phyloP scores from a whole-genome alignment of 495 filamentous ascomycete genomes.

The Tuber microsphaerosporum region DNA sequence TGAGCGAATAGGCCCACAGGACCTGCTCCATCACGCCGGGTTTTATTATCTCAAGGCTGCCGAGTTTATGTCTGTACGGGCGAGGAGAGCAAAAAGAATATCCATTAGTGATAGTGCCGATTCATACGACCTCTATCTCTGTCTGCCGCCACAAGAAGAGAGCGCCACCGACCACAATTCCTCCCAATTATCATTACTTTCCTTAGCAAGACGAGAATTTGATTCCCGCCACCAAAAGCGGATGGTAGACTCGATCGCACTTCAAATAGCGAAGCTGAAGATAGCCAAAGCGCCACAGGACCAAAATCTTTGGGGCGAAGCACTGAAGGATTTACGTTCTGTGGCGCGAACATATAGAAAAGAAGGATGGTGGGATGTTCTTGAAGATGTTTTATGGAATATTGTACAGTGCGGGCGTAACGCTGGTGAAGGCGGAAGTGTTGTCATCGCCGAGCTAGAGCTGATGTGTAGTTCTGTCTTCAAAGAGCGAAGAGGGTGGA shows the following conservation, averaged over 20 bases:
- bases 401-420: constrained; percentile 65
- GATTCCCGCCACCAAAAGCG: constrained; percentile 22
- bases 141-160: constrained; percentile 67
- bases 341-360: constrained; percentile 53
- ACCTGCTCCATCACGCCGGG: constrained; percentile 75
- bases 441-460: constrained; percentile 79
- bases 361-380: constrained; percentile 74
- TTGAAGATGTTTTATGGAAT: constrained; percentile 65
- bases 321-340: constrained; percentile 58
- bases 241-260: constrained; percentile 31
- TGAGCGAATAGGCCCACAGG: constrained; percentile 67
- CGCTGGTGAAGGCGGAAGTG: constrained; percentile 55
- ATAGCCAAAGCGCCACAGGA: constrained; percentile 21
- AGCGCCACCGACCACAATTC: constrained; percentile 11
- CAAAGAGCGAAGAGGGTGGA: constrained; percentile 53
- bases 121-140: constrained; percentile 79
- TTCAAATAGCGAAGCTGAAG: constrained; percentile 29
- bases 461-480: constrained; percentile 60
- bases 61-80: constrained; percentile 56
- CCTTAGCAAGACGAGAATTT: constrained; percentile 34
- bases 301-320: constrained; percentile 53
- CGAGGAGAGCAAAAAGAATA: constrained; percentile 58
- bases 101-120: constrained; percentile 68
- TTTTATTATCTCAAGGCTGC: constrained; percentile 75
- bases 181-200: constrained; percentile 21